Conservation (phyloP, 352 stramenopile species). For the Thraustotheca clavata region DNA sequence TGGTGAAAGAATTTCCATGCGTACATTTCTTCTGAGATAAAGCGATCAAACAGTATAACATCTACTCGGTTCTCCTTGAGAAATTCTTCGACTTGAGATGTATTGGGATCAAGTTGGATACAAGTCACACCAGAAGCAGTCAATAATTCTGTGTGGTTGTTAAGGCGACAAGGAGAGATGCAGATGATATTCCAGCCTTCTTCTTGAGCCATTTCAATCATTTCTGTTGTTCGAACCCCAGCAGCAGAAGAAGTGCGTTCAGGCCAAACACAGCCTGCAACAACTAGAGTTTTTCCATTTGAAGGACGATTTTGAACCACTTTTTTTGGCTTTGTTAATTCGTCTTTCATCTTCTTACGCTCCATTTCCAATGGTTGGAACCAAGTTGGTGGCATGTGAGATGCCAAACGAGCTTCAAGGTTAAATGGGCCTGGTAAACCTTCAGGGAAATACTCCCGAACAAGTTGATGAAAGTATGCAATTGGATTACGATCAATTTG, state of each 20-base stretch:
- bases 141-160: conserved; percentile 45
- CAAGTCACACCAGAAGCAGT: conserved; percentile 24
- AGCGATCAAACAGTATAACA: conserved; percentile 72
- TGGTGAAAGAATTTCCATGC: conserved; percentile 69
- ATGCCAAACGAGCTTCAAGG: conserved; percentile 50
- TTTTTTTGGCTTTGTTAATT: not conserved
- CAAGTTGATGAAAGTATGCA: conserved; percentile 71
- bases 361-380: conserved; percentile 65
- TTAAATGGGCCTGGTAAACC: conserved; percentile 72
- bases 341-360: conserved; percentile 9
- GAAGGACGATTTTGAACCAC: not conserved
- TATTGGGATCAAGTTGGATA: conserved; percentile 66
- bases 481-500: conserved; percentile 45
- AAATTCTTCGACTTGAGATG: conserved; percentile 34
- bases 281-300: conserved; percentile 38
- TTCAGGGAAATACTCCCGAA: conserved; percentile 67
- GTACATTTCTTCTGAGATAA: conserved; percentile 83
- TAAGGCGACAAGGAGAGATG: conserved; percentile 69
- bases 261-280: conserved; percentile 72
- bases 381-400: conserved; percentile 63
- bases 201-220: conserved; percentile 57
- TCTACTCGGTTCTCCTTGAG: conserved; percentile 49
- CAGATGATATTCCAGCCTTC: conserved; percentile 62
- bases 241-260: conserved; percentile 83
- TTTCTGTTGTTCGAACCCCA: conserved; percentile 69